Evolutionary conservation across 768 basidiomycete genomes (phyloP).

Genomic region (Boletus barrowsii): DNA sequence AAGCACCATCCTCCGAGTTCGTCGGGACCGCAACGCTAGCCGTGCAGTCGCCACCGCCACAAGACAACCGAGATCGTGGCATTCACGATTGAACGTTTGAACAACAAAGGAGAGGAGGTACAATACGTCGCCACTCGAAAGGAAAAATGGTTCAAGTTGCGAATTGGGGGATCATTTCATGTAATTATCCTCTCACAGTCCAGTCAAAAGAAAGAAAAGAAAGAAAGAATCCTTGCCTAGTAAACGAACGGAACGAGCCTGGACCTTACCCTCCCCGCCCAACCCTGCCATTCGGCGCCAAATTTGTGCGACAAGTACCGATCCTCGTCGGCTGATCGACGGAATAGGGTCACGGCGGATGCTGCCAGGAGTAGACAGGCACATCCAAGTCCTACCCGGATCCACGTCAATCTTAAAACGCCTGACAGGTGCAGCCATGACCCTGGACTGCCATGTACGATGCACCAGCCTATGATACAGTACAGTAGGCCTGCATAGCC

Average conservation of each 20-base stretch:
- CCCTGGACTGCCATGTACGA: background rate
- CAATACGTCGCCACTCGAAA: no score
- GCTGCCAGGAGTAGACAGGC: background rate
- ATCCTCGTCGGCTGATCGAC: constrained; percentile 24
- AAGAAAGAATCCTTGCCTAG: no score
- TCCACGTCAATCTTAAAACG: background rate
- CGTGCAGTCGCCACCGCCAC: no score
- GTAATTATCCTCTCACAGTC: no score
- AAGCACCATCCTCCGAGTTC: no score
- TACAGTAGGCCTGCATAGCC: constrained; percentile 16
- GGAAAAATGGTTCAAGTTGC: no score
- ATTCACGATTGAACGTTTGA: no score
- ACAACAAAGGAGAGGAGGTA: no score
- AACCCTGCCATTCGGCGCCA: constrained; percentile 20
- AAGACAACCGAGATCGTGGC: no score
- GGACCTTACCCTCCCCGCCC: constrained; percentile 14
- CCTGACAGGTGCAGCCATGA: constrained; percentile 7
- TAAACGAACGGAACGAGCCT: constrained; percentile 5
- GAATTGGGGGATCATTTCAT: no score
- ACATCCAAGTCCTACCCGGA: background rate
- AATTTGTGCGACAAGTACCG: constrained; percentile 14
- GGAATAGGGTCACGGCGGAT: background rate
- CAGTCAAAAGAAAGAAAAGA: no score
- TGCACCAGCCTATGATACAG: background rate
- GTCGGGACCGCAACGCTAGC: no score